A percentile compares a stretch with the other conserved stretches of the same genome.
These are phyloP conservation scores for Talaromyces sp. DNA, from an alignment of 2,329 filamentous ascomycete genomes.

Conservation along the genomic window DNA sequence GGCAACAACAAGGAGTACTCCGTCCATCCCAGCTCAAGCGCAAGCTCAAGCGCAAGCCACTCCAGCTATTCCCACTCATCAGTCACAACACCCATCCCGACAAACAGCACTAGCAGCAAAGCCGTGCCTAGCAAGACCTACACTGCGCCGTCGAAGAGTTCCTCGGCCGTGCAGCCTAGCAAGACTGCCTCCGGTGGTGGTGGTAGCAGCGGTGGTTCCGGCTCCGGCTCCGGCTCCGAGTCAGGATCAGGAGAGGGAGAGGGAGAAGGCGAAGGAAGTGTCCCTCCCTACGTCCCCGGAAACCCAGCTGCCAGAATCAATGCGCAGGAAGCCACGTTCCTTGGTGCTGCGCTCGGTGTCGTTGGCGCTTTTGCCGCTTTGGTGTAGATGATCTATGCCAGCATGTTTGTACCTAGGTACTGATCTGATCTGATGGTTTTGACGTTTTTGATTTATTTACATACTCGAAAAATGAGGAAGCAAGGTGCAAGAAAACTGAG, in stretches of 20 bases:
- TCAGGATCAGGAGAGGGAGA: constrained; percentile 17
- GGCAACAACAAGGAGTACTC: constrained; percentile 21
- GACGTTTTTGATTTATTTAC: background rate
- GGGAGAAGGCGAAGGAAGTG: constrained; percentile 10
- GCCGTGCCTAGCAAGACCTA: background rate
- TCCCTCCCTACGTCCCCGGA: constrained; percentile 5
- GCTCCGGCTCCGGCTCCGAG: constrained; percentile 19
- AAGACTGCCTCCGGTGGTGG: constrained; percentile 12
- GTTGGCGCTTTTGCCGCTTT: constrained; percentile 12
- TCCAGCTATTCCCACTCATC: background rate
- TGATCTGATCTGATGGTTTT: background rate
- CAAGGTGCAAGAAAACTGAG: background rate
- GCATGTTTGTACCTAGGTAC: background rate
- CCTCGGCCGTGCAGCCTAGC: constrained; percentile 2
- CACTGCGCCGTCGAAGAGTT: background rate
- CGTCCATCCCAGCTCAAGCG: background rate
- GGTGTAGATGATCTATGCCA: background rate
- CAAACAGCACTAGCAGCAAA: constrained; percentile 1
- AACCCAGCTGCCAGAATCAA: constrained; percentile 14
- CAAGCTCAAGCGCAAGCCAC: background rate
- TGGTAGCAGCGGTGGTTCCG: constrained; percentile 17
- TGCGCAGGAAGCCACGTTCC: constrained; percentile 3
- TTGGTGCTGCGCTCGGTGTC: constrained; percentile 14
- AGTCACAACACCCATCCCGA: constrained; percentile 12
- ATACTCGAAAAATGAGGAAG: background rate